Evolutionary conservation across 495 filamentous ascomycete genomes (phyloP).

Genomic region (Penicillium fimorum): DNA sequence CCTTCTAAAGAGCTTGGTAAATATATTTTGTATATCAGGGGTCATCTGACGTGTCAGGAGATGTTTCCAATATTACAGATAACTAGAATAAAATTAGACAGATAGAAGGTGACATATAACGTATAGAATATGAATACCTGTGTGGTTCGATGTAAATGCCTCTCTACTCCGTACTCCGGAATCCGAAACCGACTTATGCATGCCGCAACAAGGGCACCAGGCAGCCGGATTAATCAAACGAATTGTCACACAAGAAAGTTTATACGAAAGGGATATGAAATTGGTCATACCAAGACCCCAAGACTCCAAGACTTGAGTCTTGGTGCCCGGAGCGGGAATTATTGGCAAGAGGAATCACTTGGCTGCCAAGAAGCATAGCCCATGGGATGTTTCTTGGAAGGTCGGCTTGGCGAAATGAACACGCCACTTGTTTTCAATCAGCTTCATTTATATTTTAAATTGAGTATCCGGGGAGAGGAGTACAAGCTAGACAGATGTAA

Average conservation of each 20-base stretch:
- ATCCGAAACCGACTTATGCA: constrained; percentile 8
- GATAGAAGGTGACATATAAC: not conserved
- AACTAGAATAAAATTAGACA: constrained; percentile 3
- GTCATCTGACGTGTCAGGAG: not conserved
- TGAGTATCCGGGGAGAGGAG: not conserved
- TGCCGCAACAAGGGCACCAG: not conserved
- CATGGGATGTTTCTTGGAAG: constrained; percentile 13
- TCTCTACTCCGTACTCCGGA: not conserved
- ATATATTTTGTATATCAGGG: not conserved
- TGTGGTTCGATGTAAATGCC: not conserved
- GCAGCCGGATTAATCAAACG: constrained; percentile 11
- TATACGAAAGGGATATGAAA: not conserved
- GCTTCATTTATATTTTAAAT: not conserved
- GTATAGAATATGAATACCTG: not conserved
- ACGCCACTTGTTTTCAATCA: not conserved
- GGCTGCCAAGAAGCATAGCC: constrained; percentile 32
- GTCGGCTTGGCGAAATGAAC: constrained; percentile 20
- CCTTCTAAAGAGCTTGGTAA: not conserved
- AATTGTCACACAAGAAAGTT: not conserved
- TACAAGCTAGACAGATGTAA: too few species aligned
- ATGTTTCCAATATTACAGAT: not conserved
- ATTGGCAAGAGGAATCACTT: constrained; percentile 33
- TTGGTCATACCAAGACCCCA: constrained; percentile 17
- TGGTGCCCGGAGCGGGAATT: constrained; percentile 33
- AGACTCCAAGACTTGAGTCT: constrained; percentile 16